Evolutionary conservation across 345 rosid species (phyloP).

Genomic region (Dimocarpus longan): DNA sequence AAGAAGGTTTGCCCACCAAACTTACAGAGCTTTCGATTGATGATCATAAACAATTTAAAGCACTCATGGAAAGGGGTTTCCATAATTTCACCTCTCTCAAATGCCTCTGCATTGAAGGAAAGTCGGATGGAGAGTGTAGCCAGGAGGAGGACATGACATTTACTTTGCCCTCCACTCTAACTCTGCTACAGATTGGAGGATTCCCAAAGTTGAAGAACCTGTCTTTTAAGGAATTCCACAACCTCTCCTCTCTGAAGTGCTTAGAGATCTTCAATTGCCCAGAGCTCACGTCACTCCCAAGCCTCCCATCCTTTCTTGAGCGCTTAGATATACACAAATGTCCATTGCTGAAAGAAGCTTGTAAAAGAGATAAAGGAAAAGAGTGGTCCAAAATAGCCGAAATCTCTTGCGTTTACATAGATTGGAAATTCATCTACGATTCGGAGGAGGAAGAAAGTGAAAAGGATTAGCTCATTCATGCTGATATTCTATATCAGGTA

Average conservation of each 20-base stretch:
- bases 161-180: conserved; percentile 22
- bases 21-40: conserved; percentile 7
- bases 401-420: background rate
- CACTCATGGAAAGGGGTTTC: background rate
- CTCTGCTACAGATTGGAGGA: background rate
- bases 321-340: background rate
- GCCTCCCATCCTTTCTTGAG: background rate
- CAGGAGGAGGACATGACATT: conserved; percentile 19
- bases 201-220: background rate
- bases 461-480: too few species aligned
- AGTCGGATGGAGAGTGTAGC: conserved; percentile 16
- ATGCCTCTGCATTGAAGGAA: conserved; percentile 2
- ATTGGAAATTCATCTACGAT: background rate
- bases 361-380: background rate
- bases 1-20: conserved; percentile 24
- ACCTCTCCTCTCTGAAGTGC: background rate
- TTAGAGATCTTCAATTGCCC: background rate
- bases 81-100: conserved; percentile 4
- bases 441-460: background rate
- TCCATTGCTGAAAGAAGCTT: background rate
- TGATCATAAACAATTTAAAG: background rate
- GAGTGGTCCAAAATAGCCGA: background rate
- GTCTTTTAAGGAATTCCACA: background rate
- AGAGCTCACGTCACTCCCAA: background rate
- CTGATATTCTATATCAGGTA: too few species aligned